Conservation (phyloP, 371 early-diverging fungal genomes). For the Actinomucor elegans region DNA sequence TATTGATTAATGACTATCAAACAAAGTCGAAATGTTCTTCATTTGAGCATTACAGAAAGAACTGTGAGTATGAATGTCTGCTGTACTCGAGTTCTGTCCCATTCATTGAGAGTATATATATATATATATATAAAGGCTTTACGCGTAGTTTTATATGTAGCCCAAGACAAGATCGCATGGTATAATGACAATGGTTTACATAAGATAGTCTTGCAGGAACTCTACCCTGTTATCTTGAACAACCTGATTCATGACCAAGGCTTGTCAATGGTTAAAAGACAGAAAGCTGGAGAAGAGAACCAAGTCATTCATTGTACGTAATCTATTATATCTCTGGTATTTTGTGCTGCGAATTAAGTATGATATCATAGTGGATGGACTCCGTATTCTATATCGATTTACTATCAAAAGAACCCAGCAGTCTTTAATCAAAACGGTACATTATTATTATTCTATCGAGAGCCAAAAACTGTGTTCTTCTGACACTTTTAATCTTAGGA, state of each 20-base stretch:
- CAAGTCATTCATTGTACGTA: constrained; percentile 5
- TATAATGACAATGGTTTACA: constrained; percentile 20
- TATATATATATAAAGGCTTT: constrained; percentile 8
- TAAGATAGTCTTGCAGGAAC: constrained; percentile 6
- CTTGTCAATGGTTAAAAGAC: not conserved
- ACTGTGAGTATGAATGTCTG: constrained; percentile 17
- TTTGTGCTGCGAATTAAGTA: too few relatives aligned
- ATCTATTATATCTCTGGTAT: too few relatives aligned
- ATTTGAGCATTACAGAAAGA: constrained; percentile 14
- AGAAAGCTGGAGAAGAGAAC: constrained; percentile 1
- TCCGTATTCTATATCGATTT: constrained; percentile 21
- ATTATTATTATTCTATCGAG: too few relatives aligned
- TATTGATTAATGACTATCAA: constrained; percentile 2
- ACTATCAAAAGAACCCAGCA: constrained; percentile 4
- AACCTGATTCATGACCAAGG: not conserved
- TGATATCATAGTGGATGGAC: constrained; percentile 10
- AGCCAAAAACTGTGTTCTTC: too few relatives aligned
- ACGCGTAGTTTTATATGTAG: constrained; percentile 14
- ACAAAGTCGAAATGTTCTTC: constrained; percentile 15
- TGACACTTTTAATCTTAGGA: too few relatives aligned
- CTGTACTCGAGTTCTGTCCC: not conserved
- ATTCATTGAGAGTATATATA: too few relatives aligned
- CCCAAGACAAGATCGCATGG: constrained; percentile 21
- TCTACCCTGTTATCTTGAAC: constrained; percentile 16
- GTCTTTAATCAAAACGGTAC: constrained; percentile 15